These are phyloP conservation scores for Aspergillus sp. DNA, from an alignment of 2,329 filamentous ascomycete genomes.

Conservation along the genomic window DNA sequence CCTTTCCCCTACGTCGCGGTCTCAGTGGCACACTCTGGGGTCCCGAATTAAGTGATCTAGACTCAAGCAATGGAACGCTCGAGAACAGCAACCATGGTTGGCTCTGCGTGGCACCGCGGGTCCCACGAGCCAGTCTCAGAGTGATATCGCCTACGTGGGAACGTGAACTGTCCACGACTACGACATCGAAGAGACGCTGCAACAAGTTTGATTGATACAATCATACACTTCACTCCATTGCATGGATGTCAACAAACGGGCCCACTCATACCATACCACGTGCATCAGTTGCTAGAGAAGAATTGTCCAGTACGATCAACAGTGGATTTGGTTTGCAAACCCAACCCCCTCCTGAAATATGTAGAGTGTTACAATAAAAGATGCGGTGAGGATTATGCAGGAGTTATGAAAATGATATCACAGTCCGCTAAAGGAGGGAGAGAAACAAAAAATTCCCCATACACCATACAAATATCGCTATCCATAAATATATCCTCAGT, in stretches of 20 bases:
- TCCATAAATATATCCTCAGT: constrained; percentile 2
- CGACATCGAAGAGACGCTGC: not conserved
- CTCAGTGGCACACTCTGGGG: not conserved
- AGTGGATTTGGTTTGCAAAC: not conserved
- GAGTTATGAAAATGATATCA: not conserved
- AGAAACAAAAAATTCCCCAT: constrained; percentile 14
- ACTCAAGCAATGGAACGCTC: not conserved
- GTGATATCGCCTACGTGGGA: not conserved
- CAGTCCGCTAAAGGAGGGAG: constrained; percentile 1
- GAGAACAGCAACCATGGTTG: not conserved
- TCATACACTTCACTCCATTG: not conserved
- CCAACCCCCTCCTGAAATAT: not conserved
- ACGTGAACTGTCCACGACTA: not conserved
- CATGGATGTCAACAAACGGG: not conserved
- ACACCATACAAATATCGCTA: not conserved
- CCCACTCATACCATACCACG: not conserved
- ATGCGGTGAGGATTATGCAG: not conserved
- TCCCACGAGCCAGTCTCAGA: too few relatives aligned
- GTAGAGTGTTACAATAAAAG: not conserved
- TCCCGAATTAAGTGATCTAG: not conserved
- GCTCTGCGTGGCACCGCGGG: not conserved
- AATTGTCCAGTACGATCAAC: not conserved
- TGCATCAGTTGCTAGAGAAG: not conserved
- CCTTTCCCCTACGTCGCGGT: too few relatives aligned
- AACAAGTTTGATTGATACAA: not conserved